Base-by-base conservation (phyloP, 345 rosid genomes). In the Salix dunnii region DNA sequence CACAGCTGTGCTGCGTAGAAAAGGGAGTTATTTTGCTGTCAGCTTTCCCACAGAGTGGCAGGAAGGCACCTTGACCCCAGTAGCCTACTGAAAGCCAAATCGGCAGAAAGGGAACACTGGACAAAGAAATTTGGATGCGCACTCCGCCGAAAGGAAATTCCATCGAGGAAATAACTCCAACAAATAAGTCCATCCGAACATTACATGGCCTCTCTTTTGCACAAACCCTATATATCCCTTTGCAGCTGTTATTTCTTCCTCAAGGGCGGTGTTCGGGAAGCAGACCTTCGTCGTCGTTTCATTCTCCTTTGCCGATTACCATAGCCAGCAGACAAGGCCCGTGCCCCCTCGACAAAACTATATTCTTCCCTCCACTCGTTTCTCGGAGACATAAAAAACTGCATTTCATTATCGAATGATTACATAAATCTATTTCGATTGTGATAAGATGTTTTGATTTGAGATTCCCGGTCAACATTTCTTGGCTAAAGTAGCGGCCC, bases 91-190 rank as follows among this genome's bases (percentile, higher is more conserved):
- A 68, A 75, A 35, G 80, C 28, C 30, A 33, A 33, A 33, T 33
- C 36, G 36, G 36, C 36, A 33, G 35, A 33, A 4, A 0, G 35
- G n/a, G n/a, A n/a, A n/a, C n/a, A n/a, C n/a, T 33, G 35, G 35
- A 33, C 35, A 5, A 33, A 5, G 35, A 33, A 33, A 33, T 33
- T 33, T 33, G 36, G 36, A 33, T 2, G 43, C 3, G 43, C 43
- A 10, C 40, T 83, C 77, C 25, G 79, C 87, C 85, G 85, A 84
- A 81, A 81, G 83, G 61, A 51, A 5, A 14, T 33, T 33, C 21
- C 55, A 36, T 14, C 1, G 18, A 13, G 21, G 72, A 25, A 49
- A 74, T 46, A n/a, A 53, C 68, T 48, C 28, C 33, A n/a, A n/a
- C n/a, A n/a, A n/a, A n/a, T n/a, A n/a, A n/a, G n/a, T n/a, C n/a